Base-by-base conservation (phyloP, 2,329 filamentous ascomycete species). In the Claviceps citrina region DNA sequence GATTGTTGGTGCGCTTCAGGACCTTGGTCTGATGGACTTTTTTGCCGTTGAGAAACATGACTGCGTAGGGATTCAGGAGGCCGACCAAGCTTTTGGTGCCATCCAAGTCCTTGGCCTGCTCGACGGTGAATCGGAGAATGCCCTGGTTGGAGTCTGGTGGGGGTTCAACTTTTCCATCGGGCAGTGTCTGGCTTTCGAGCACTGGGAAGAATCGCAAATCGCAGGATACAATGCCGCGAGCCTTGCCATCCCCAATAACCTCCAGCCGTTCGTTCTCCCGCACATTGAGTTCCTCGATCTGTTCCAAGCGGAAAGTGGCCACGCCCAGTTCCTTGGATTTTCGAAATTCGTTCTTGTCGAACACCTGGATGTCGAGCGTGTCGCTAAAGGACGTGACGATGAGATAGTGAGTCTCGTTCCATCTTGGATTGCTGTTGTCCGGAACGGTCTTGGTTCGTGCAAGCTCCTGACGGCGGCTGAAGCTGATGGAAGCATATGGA, bases 131-230 rank as follows among this genome's bases (percentile, higher is more conserved):
- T 46, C 85, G 81, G 46, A 87, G 76, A 55, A 98, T 94, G 67
- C 91, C 93, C 16, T 89, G 93, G 54, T 89, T 89, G 13, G 84
- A 81, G 51, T 94, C 86, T 20, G 89, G 89, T 1, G 84, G 75
- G 3, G 87, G 84, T 50, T 85, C 80, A 34, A 74, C 64, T 44
- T 76, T 85, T 39, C 89, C 89, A 46, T 91, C 84, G 16, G 78
- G 73, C 10, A 82, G 66, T 52, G 77, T 82, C 41, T 68, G 67
- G 8, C 76, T 70, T 54, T 85, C 77, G 9, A 96, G 65, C 13
- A 98, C 84, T 1, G 91, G 91, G 74, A 96, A 98, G 70, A 95
- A 98, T 41, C 84, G 81, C 47, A 98, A 66, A 55, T 96, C 91
- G 40, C 77, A 78, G 41, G 80, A 76, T 10, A 98, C 57, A 6